phyloP scores from a whole-genome alignment of 2,329 filamentous ascomycete species.

The Monosporascus ibericus region DNA sequence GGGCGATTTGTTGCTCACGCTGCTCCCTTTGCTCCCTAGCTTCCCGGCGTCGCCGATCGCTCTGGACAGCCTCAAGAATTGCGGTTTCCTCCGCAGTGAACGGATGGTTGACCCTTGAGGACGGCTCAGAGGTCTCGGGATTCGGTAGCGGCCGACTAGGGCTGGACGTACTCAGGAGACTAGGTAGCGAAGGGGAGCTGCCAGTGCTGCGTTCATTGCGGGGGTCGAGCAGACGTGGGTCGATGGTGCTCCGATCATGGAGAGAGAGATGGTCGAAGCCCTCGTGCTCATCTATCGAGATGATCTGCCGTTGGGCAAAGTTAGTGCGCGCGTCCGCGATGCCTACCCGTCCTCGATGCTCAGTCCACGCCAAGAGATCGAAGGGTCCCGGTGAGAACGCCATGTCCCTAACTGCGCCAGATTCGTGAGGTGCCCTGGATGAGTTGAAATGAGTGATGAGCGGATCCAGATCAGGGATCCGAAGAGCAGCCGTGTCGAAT shows the following conservation, averaged over 20 bases:
- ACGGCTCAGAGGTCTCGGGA: constrained; percentile 24
- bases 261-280: constrained; percentile 51
- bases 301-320: constrained; percentile 61
- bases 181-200: constrained; percentile 23
- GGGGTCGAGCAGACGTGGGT: constrained; percentile 45
- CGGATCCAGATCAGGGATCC: constrained; percentile 43
- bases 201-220: constrained; percentile 35
- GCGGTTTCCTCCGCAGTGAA: constrained; percentile 48
- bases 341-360: constrained; percentile 73
- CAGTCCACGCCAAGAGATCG: constrained; percentile 90
- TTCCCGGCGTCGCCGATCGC: constrained; percentile 46
- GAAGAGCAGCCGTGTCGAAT: constrained; percentile 53
- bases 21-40: constrained; percentile 28
- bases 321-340: constrained; percentile 66
- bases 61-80: constrained; percentile 51
- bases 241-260: constrained; percentile 49
- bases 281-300: constrained; percentile 56
- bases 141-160: constrained; percentile 21
- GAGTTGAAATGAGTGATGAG: constrained; percentile 73
- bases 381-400: constrained; percentile 84
- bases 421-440: constrained; percentile 62
- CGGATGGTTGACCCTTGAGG: constrained; percentile 43
- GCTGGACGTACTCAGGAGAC: constrained; percentile 26
- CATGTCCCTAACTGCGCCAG: constrained; percentile 85
- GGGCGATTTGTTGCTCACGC: constrained; percentile 13